Evolutionary conservation across 2,329 filamentous ascomycete genomes (phyloP).

Genomic region (Hymenoscyphus fructigenus): DNA sequence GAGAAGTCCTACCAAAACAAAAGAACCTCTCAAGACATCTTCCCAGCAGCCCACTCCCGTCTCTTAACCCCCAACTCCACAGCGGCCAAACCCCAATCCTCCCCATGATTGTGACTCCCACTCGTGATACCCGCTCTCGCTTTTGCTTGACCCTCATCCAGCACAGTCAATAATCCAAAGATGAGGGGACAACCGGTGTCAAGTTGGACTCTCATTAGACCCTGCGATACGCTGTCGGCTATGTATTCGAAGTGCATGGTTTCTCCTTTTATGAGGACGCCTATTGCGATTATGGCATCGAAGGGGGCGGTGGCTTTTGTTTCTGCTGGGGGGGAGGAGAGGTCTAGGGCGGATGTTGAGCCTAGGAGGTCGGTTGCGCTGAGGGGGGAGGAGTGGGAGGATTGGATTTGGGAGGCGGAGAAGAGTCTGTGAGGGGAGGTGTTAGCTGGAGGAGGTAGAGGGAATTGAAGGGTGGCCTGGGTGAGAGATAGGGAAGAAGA

Average conservation of each 20-base stretch:
- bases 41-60: constrained; percentile 67
- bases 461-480: constrained; percentile 38
- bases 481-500: constrained; percentile 6
- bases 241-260: constrained; percentile 99
- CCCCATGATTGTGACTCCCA: constrained; percentile 94
- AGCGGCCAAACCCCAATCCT: constrained; percentile 92
- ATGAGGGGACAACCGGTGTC: constrained; percentile 87
- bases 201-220: constrained; percentile 90
- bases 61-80: constrained; percentile 93
- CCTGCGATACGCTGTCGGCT: constrained; percentile 83
- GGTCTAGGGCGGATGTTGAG: constrained; percentile 62
- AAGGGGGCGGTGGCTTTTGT: constrained; percentile 60
- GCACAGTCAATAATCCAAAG: constrained; percentile 86
- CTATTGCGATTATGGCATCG: constrained; percentile 92
- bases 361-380: constrained; percentile 74
- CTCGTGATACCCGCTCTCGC: constrained; percentile 74
- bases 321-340: constrained; percentile 45
- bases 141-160: constrained; percentile 84
- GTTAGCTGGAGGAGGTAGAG: constrained; percentile 1
- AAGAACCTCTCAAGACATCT: constrained; percentile 22
- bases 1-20: not conserved
- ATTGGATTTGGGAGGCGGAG: constrained; percentile 82
- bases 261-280: constrained; percentile 96
- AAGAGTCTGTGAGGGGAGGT: constrained; percentile 60
- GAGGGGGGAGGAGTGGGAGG: constrained; percentile 59